Conservation (phyloP, 371 early-diverging fungal genomes). For the Mucor circinelloides region DNA sequence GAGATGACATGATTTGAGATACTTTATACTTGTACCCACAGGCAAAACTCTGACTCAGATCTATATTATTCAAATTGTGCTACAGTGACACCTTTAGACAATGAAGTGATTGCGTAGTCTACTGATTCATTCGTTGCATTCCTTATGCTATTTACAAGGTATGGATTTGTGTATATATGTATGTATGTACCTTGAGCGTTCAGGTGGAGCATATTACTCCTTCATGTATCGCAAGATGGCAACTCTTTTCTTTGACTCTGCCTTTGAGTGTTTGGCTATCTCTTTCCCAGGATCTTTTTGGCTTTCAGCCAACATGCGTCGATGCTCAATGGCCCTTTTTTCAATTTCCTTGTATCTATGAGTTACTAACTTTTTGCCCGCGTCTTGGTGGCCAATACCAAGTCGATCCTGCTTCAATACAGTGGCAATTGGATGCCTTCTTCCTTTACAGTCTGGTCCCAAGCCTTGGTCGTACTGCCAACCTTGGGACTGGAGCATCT, state of each 20-base stretch:
- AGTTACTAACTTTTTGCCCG: conserved; percentile 28
- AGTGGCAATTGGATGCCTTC: conserved; percentile 54
- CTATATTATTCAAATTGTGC: not conserved
- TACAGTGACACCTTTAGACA: not conserved
- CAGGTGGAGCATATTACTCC: not conserved
- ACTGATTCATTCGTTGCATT: too few relatives aligned
- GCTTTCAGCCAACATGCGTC: not conserved
- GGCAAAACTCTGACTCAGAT: not conserved
- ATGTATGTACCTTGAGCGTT: too few relatives aligned
- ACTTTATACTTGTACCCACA: not conserved
- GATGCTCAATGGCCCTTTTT: conserved; percentile 12
- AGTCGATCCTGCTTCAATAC: conserved; percentile 51
- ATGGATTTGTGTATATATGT: too few relatives aligned
- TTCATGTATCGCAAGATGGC: conserved; percentile 17
- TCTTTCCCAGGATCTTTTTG: conserved; percentile 30
- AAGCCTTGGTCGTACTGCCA: conserved; percentile 60
- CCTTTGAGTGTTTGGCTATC: conserved; percentile 21
- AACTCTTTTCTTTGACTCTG: conserved; percentile 23
- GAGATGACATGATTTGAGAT: not conserved
- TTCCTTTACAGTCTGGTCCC: conserved; percentile 48
- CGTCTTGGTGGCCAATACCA: conserved; percentile 41
- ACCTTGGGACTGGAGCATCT: conserved; percentile 53
- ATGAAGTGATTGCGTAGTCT: not conserved
- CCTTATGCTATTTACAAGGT: too few relatives aligned
- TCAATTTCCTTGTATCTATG: conserved; percentile 29